Evolutionary conservation across 192 early-diverging fungal species (phyloP), one percentile per base, ranked within the genome.

Genomic region (Backusella parvicylindrica): DNA sequence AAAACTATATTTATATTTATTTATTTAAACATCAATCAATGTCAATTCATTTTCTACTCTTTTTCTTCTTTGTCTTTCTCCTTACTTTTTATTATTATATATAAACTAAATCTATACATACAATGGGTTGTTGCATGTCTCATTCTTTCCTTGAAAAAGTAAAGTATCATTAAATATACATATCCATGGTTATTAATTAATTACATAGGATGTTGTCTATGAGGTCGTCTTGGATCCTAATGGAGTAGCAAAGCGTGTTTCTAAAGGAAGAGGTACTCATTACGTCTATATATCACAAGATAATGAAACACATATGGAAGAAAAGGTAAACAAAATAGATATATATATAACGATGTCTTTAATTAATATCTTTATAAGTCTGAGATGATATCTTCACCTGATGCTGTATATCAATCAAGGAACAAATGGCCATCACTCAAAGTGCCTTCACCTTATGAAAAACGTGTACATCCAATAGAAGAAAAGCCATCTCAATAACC

Each of bases 191-290:
- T 64, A 33, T 36, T 56, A 26, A 21, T 18, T 11, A 36, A 31
- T 33, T 30, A 36, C 43, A 36, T 38, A 81, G 79, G 56, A 75
- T 12, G 68, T 66, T 21, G 75, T 81, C 8, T 71, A 81, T 74
- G 79, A 81, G 53, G 79, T 81, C 0, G 64, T 36, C 2, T 68
- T 81, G 18, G 75, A 81, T 70, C 37, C 32, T 16, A 31, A 73
- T 31, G 79, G 79, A 31, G 75, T 81, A 1, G 79, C 79, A 35
- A 50, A 72, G 26, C 71, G 79, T 40, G 79, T 81, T 28, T 40
- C 71, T 9, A 81, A 70, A 33, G 79, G 79, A 15, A 30, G 50
- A 41, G 79, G 79, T 3, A 81, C 79, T 33, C 79, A 81, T 30
- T 69, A 74, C 8, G 76, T 81, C 36, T 75, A 81, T 71, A 67